phyloP scores from a whole-genome alignment of 139 green algal genomes.

The Chlamydomonas asymmetrica region DNA sequence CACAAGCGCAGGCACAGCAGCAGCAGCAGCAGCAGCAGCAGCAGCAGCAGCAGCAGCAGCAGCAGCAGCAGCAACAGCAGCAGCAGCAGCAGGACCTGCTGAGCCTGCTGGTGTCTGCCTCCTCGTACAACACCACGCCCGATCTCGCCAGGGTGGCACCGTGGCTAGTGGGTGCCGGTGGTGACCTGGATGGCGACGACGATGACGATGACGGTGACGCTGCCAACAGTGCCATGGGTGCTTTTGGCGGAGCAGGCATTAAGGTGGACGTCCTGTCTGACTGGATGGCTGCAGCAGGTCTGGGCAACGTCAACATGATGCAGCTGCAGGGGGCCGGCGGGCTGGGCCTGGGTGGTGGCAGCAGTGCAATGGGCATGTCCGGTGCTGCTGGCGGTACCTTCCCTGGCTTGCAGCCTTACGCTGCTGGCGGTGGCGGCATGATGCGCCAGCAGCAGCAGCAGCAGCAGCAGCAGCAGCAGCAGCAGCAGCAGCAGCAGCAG shows the following conservation, averaged over 20 bases:
- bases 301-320: too few species aligned
- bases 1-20: background rate
- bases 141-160: too few species aligned
- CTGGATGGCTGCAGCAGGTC: background rate
- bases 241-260: too few species aligned
- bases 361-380: background rate
- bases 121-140: too few species aligned
- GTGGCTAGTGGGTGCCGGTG: too few species aligned
- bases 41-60: constrained; percentile 7
- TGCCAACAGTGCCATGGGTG: too few species aligned
- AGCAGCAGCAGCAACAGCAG: constrained; percentile 11
- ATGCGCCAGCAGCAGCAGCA: background rate
- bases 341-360: background rate
- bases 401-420: background rate
- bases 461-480: background rate
- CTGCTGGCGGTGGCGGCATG: background rate
- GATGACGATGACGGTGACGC: too few species aligned
- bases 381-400: background rate
- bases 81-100: constrained; percentile 11
- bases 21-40: constrained; percentile 23
- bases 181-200: too few species aligned
- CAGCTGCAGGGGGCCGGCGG: too few species aligned
- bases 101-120: too few species aligned
- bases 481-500: background rate
- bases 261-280: too few species aligned